Base-by-base conservation (phyloP, 257 asterid species). In the Solanum okadae region DNA sequence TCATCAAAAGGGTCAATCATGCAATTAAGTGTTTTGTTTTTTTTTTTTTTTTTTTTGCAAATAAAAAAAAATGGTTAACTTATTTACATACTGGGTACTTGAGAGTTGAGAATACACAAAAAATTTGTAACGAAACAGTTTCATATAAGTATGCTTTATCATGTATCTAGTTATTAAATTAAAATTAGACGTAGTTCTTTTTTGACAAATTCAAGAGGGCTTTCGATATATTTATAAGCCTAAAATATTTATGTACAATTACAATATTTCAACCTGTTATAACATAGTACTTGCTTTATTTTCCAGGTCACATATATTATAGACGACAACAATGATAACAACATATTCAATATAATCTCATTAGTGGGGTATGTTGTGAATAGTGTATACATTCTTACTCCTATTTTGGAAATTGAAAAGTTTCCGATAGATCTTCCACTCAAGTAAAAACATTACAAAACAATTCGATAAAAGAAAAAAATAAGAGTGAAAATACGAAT, bases 361-460 rank as follows among this genome's bases (percentile, higher is more conserved):
- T 0, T 18, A 56, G 10, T 56, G n/a, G 11, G 3, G 3, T 16
- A 52, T 52, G 0, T 0, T 52, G 3, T 52, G 23, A 16, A 52
- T 52, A 52, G 61, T 16, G 61, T 52, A 52, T 52, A 52, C 8
- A 52, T 16, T 16, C 23, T 52, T 52, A 52, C 4, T 16, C 10
- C 23, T 6, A 52, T 16, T 52, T 16, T 52, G 0, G 0, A 52
- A 52, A 16, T 16, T 16, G 1, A 52, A 16, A 52, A 52, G 0
- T 16, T 52, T 56, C 1, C 11, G 10, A 56, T 56, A 56, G 1
- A 18, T 56, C 1, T 6, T 56, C 0, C 0, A 4, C 10, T 18
- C 65, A 52, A 52, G 0, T 52, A 52, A 56, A 56, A 56, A 0
- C 10, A 56, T 18, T 20, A 56, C 4, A 56, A 56, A 6, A 2